Conservation (phyloP, 1,139 yeast species). For the Pichia cactophila region DNA sequence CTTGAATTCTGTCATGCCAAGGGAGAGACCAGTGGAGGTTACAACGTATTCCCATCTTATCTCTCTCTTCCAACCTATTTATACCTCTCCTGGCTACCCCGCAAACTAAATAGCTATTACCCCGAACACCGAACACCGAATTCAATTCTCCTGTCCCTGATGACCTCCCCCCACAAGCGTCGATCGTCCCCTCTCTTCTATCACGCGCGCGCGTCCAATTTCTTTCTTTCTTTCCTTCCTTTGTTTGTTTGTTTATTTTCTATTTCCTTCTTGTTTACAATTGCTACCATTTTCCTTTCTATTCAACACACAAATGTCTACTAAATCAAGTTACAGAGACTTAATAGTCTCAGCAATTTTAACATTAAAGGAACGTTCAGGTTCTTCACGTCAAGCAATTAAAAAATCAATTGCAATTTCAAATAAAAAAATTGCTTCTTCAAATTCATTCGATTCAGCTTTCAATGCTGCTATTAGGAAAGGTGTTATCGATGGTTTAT, state of each 20-base stretch:
- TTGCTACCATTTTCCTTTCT: neutral
- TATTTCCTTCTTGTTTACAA: neutral
- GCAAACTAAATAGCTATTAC: no score
- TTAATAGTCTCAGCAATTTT: constrained; percentile 71
- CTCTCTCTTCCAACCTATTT: no score
- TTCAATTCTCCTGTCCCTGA: no score
- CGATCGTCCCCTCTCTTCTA: no score
- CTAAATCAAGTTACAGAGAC: constrained; percentile 34
- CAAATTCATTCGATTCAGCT: constrained; percentile 64
- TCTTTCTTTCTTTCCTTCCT: no score
- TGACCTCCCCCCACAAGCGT: no score
- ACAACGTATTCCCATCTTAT: no score
- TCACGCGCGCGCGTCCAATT: neutral
- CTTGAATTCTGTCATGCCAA: neutral
- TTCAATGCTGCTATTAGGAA: constrained; percentile 75
- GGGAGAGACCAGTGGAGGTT: no score
- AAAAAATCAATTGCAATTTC: constrained; percentile 32
- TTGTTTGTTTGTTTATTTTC: neutral
- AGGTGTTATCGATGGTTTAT: constrained; percentile 72
- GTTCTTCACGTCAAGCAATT: constrained; percentile 67
- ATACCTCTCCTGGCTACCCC: no score
- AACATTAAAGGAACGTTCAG: constrained; percentile 72
- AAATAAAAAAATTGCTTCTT: constrained; percentile 29
- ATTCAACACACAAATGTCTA: neutral
- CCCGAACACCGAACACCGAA: no score